Evolutionary conservation across 768 basidiomycete genomes (phyloP).

Genomic region (Pleurotus tuoliensis): DNA sequence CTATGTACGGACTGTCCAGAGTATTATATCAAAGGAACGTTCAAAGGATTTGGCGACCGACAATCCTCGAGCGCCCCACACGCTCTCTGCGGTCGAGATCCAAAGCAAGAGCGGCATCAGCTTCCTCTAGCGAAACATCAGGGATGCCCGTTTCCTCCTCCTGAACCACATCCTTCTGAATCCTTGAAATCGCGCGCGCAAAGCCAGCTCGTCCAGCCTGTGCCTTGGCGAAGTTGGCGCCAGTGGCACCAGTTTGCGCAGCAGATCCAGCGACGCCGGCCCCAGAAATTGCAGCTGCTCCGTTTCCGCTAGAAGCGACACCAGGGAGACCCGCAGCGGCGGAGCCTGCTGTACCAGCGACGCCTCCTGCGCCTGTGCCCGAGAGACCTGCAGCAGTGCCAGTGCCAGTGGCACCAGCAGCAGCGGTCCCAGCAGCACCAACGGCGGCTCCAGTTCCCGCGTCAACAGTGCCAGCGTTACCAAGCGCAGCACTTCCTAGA

Average conservation of each 20-base stretch:
- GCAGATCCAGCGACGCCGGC: background rate
- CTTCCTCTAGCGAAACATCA: slow-evolving; percentile 1
- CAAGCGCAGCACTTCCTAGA: background rate
- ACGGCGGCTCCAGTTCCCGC: background rate
- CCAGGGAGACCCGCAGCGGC: background rate
- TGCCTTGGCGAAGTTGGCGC: background rate
- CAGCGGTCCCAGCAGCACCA: background rate
- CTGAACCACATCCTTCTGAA: no score
- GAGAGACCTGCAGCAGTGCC: background rate
- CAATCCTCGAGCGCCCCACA: background rate
- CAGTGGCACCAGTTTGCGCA: background rate
- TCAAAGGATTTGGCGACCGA: background rate
- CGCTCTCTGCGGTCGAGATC: slow-evolving; percentile 3
- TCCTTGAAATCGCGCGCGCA: background rate
- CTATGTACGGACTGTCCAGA: no score
- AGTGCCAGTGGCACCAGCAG: background rate
- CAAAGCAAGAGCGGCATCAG: background rate
- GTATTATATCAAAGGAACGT: background rate
- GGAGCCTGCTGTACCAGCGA: background rate
- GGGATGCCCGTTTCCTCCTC: background rate
- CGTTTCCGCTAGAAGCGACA: background rate
- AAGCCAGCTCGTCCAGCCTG: background rate
- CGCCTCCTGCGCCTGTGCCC: background rate
- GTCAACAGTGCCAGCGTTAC: background rate
- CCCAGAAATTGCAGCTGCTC: background rate